These are phyloP conservation scores for Phlyctochytrium arcticum DNA, from an alignment of 192 early-diverging fungal genomes.

Conservation along the genomic window DNA sequence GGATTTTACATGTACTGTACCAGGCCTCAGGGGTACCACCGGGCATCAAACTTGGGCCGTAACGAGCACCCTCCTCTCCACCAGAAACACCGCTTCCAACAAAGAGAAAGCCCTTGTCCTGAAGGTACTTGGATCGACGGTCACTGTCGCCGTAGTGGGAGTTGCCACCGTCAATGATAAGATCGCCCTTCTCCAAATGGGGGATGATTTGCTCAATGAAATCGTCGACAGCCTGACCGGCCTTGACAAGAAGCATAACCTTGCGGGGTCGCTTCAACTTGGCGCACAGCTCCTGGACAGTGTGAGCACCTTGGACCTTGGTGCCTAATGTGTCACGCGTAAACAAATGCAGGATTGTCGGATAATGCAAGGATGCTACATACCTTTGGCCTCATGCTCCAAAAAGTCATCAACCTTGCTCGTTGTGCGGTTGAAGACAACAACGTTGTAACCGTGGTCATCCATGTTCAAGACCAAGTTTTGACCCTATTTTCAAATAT, in stretches of 20 bases:
- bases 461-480: constrained; percentile 99
- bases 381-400: constrained; percentile 95
- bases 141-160: constrained; percentile 97
- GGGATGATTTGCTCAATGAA: constrained; percentile 91
- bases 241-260: constrained; percentile 98
- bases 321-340: constrained; percentile 56
- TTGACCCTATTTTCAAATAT: constrained; percentile 71
- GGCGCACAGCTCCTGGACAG: constrained; percentile 87
- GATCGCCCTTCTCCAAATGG: constrained; percentile 81
- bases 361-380: not conserved
- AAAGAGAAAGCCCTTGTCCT: constrained; percentile 88
- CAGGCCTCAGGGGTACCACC: constrained; percentile 92
- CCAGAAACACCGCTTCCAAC: constrained; percentile 97
- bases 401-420: constrained; percentile 94
- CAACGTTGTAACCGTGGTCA: constrained; percentile 86
- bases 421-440: constrained; percentile 94
- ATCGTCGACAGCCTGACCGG: constrained; percentile 87
- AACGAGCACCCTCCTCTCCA: constrained; percentile 97
- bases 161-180: constrained; percentile 99
- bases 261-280: constrained; percentile 95
- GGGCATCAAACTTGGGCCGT: constrained; percentile 96
- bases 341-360: not conserved
- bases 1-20: constrained; percentile 32
- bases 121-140: constrained; percentile 83
- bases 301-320: constrained; percentile 89